A percentile compares a stretch with the other conserved stretches of the same genome.
Evolutionary conservation across 1,139 yeast species (phyloP).

Genomic region (Lodderomyces parapsilosis): DNA sequence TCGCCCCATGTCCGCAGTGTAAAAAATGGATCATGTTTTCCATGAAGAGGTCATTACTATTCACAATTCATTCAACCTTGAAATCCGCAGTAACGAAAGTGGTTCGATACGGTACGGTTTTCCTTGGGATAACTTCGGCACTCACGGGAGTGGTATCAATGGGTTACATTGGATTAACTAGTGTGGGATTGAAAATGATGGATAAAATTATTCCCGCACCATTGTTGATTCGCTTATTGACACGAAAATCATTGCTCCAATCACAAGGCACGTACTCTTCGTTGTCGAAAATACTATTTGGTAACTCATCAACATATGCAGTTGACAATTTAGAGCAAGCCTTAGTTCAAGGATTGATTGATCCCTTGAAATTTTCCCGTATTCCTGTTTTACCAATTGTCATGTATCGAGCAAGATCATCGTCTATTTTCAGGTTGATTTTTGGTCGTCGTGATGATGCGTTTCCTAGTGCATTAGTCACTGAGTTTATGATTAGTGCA

Average conservation of each 20-base stretch:
- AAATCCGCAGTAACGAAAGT: conserved; percentile 22
- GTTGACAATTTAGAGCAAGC: conserved; percentile 36
- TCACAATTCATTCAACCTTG: conserved; percentile 23
- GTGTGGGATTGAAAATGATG: conserved; percentile 42
- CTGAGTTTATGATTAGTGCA: conserved; percentile 37
- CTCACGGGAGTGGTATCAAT: conserved; percentile 42
- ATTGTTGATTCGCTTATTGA: conserved; percentile 30
- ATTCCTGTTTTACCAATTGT: conserved; percentile 42
- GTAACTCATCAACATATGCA: conserved; percentile 19
- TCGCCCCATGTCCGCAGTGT: conserved; percentile 47
- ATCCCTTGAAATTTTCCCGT: conserved; percentile 41
- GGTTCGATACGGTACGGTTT: conserved; percentile 32
- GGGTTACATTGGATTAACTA: conserved; percentile 43
- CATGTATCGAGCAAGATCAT: conserved; percentile 39
- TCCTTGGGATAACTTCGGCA: conserved; percentile 41
- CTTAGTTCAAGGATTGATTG: conserved; percentile 34
- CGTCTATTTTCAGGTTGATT: conserved; percentile 33
- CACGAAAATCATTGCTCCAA: conserved; percentile 14
- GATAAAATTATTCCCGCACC: conserved; percentile 38
- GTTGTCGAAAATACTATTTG: conserved; percentile 21
- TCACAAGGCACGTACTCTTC: conserved; percentile 13
- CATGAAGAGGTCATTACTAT: conserved; percentile 29
- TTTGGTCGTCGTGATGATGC: conserved; percentile 19
- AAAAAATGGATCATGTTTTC: conserved; percentile 36
- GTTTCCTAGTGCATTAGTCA: conserved; percentile 22